phyloP scores from a whole-genome alignment of 1,284 basidiomycete species.

The Rhodotorula sp. region DNA sequence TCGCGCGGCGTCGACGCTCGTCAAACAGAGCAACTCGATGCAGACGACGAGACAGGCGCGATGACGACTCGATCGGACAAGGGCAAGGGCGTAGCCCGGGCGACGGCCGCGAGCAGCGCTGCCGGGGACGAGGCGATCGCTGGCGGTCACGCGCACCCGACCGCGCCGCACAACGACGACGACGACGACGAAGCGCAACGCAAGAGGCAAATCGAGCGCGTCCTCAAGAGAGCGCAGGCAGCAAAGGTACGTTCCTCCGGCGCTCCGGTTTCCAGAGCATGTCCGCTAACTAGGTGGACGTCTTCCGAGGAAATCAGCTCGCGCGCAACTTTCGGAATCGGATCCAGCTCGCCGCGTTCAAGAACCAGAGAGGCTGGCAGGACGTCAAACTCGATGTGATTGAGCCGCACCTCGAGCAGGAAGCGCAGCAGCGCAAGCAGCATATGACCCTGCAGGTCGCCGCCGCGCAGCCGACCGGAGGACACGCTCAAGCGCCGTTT shows the following conservation, averaged over 20 bases:
- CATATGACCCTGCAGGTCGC: background rate
- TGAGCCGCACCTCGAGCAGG: conserved; percentile 38
- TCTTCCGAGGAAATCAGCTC: conserved; percentile 28
- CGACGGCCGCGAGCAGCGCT: background rate
- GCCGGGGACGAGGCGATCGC: background rate
- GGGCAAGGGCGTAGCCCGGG: conserved; percentile 7
- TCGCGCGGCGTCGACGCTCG: too few species aligned
- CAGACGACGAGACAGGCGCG: background rate
- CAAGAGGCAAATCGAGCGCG: conserved; percentile 29
- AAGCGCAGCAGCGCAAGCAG: conserved; percentile 20
- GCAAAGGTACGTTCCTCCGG: conserved; percentile 15
- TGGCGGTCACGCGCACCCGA: too few species aligned
- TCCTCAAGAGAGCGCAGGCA: conserved; percentile 33
- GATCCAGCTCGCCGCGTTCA: conserved; percentile 43
- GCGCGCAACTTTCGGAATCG: conserved; percentile 40
- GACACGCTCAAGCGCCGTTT: too few species aligned
- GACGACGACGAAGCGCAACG: conserved; percentile 2
- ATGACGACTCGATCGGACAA: conserved; percentile 1
- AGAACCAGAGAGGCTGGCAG: conserved; percentile 40
- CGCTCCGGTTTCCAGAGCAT: background rate
- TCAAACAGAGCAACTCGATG: background rate
- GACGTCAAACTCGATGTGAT: conserved; percentile 39
- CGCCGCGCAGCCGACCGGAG: too few species aligned
- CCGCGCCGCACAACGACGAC: background rate
- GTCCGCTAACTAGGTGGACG: background rate